Evolutionary conservation across 2,329 filamentous ascomycete species (phyloP), one percentile per base, ranked within the genome.

Genomic region (Blastomyces emzantsi): DNA sequence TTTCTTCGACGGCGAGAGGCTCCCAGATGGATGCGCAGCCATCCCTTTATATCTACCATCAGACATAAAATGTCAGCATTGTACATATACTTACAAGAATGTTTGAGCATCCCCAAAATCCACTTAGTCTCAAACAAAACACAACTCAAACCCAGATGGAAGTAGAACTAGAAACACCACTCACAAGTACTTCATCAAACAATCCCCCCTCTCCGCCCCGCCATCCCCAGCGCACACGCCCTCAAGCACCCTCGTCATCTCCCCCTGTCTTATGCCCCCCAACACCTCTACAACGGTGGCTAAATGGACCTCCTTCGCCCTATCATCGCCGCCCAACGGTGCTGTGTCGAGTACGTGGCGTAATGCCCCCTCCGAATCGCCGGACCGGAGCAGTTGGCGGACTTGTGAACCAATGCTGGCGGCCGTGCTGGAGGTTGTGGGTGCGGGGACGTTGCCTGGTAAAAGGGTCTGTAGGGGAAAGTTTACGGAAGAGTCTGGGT

Each of bases 111-210:
- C 28, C 25, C 2, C 13, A 8, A 28, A 52, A 28, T 6, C 49
- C 49, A 25, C 49, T 3, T 25, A 25, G 3, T 8, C 49, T 7
- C 45, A 47, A 47, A n/a, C 45, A 49, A 22, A 49, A n/a, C n/a
- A 49, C 45, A 49, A 22, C 36, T 39, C 41, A 19, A 19, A 45
- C 49, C 1, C 8, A 13, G 11, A 17, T 5, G 13, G 49, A 52
- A 19, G 3, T 4, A 39, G 7, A 17, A 33, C 39, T 52, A 56
- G 43, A 60, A 62, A 25, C 56, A 57, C 64, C 54, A 82, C 89
- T 72, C 85, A 97, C 87, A 97, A 82, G 79, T 97, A 99, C 81
- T 99, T 99, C 90, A 96, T 96, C 75, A 99, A 80, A 61, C 93
- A 91, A 76, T 99, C 94, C 69, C 96, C 80, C 66, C 90, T 83